These are phyloP conservation scores for Exobasidium rhododendri DNA, from an alignment of 1,284 basidiomycete species.

Conservation along the genomic window DNA sequence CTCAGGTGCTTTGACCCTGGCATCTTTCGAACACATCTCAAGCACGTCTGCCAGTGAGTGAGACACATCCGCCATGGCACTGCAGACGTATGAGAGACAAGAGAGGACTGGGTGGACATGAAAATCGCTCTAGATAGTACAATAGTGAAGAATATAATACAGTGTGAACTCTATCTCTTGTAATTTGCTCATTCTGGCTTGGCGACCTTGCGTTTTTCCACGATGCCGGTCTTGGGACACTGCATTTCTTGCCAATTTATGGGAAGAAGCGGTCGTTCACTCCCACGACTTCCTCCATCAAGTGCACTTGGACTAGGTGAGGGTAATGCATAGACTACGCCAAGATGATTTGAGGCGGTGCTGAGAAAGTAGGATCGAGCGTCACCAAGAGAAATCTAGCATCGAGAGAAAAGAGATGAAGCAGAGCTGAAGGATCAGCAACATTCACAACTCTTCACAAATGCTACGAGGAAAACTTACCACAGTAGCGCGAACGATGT, in stretches of 20 bases:
- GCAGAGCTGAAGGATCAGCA: background rate
- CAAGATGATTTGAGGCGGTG: constrained; percentile 88
- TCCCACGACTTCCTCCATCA: background rate
- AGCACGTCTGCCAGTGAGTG: no score
- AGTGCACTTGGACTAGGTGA: constrained; percentile 17
- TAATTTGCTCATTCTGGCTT: constrained; percentile 67
- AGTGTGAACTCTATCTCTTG: no score
- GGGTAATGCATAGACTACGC: constrained; percentile 62
- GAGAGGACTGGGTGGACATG: no score
- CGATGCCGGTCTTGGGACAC: constrained; percentile 73
- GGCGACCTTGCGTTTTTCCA: constrained; percentile 83
- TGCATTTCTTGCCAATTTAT: constrained; percentile 89
- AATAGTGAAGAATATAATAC: no score
- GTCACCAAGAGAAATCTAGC: constrained; percentile 55
- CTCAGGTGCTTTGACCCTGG: no score
- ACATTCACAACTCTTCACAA: no score
- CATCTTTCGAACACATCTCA: no score
- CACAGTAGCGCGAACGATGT: constrained; percentile 87
- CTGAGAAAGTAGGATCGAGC: constrained; percentile 75
- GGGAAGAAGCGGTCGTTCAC: constrained; percentile 27
- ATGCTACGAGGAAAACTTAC: constrained; percentile 66
- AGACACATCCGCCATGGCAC: no score
- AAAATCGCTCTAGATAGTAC: no score
- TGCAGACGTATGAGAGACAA: no score
- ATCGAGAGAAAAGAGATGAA: background rate